Evolutionary conservation across 345 rosid genomes (phyloP).

Genomic region (Heritiera fomes): DNA sequence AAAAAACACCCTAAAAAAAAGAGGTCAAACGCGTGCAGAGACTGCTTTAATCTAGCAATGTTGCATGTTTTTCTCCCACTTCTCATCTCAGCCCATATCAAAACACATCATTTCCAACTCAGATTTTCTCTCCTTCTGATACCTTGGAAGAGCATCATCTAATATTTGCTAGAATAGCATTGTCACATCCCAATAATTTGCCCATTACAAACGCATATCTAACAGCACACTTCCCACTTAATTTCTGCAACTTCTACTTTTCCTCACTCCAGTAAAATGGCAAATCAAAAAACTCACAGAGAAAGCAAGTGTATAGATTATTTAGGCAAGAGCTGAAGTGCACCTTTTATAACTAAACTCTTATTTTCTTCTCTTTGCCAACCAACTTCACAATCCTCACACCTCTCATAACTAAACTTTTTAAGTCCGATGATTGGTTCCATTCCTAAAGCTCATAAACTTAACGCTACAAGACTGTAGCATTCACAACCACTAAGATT

Average conservation of each 20-base stretch:
- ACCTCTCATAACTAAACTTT: background rate
- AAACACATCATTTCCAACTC: background rate
- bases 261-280: background rate
- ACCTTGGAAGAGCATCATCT: background rate
- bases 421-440: background rate
- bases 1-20: background rate
- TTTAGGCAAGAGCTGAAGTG: background rate
- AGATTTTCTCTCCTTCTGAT: background rate
- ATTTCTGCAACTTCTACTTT: background rate
- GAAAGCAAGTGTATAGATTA: background rate
- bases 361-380: background rate
- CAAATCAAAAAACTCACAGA: background rate
- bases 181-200: background rate
- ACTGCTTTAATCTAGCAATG: background rate
- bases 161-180: background rate
- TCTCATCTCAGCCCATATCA: background rate
- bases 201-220: background rate
- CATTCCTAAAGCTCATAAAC: background rate
- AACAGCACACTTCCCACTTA: background rate
- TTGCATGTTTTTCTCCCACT: conserved; percentile 6
- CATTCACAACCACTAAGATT: background rate
- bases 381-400: background rate
- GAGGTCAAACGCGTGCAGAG: background rate
- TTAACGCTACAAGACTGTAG: background rate
- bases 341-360: background rate